phyloP scores from a whole-genome alignment of 2,329 filamentous ascomycete genomes.

The Decorospora gaudefroyi region DNA sequence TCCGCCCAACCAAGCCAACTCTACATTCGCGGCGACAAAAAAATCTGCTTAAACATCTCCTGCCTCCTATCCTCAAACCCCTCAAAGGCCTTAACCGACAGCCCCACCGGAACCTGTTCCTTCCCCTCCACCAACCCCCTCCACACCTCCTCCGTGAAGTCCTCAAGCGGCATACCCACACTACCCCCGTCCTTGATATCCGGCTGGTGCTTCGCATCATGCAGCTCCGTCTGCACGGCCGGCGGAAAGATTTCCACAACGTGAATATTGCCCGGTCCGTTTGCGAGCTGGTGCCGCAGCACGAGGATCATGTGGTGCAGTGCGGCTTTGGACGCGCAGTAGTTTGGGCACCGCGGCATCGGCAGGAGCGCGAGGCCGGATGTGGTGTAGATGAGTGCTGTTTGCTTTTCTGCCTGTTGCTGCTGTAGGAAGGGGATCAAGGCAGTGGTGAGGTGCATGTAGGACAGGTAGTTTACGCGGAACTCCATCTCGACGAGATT shows the following conservation, averaged over 20 bases:
- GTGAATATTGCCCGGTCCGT: conserved; percentile 54
- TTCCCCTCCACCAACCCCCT: conserved; percentile 52
- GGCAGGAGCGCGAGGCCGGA: conserved; percentile 58
- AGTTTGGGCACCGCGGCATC: conserved; percentile 55
- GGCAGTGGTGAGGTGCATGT: conserved; percentile 55
- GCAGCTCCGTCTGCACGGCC: conserved; percentile 61
- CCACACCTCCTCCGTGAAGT: conserved; percentile 59
- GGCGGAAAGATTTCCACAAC: conserved; percentile 62
- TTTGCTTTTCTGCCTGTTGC: conserved; percentile 51
- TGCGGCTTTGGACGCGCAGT: conserved; percentile 61
- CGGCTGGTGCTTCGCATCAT: conserved; percentile 60
- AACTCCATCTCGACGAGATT: conserved; percentile 52
- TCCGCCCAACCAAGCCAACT: background rate
- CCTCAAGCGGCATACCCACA: conserved; percentile 60
- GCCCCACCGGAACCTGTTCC: conserved; percentile 59
- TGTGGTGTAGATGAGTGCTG: conserved; percentile 55
- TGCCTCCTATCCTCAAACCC: conserved; percentile 57
- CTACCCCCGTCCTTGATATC: conserved; percentile 56
- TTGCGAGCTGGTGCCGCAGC: conserved; percentile 57
- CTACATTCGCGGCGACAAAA: conserved; percentile 10
- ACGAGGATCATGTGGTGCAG: conserved; percentile 59
- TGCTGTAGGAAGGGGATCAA: conserved; percentile 57
- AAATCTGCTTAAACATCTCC: conserved; percentile 39
- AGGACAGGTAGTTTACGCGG: conserved; percentile 57
- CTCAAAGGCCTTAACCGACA: conserved; percentile 49